A percentile compares a stretch with the other conserved stretches of the same genome.
Conservation (phyloP, 2,329 filamentous ascomycete species). For the Sphaerulina vaccinii region DNA sequence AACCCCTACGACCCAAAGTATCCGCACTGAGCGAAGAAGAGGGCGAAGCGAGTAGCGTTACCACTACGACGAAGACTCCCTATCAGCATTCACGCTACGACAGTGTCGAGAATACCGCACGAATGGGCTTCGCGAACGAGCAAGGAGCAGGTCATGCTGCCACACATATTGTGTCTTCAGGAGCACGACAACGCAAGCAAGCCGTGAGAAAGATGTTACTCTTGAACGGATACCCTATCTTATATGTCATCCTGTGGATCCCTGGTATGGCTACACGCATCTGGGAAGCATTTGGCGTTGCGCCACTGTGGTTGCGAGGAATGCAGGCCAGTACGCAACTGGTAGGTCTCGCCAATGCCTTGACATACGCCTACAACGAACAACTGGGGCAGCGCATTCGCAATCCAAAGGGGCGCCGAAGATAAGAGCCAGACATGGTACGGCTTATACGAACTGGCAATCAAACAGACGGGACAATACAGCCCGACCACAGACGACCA, state of each 20-base stretch:
- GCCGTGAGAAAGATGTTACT: slow-evolving; percentile 32
- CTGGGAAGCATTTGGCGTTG: slow-evolving; percentile 17
- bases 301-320: slow-evolving; percentile 22
- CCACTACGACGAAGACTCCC: neutral
- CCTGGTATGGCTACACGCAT: slow-evolving; percentile 34
- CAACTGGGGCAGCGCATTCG: slow-evolving; percentile 19
- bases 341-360: slow-evolving; percentile 23
- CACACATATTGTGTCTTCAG: neutral
- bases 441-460: no score
- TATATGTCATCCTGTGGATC: slow-evolving; percentile 38
- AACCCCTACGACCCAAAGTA: slow-evolving; percentile 1
- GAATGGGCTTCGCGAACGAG: neutral
- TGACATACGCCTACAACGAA: slow-evolving; percentile 25
- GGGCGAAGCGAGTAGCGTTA: slow-evolving; percentile 1
- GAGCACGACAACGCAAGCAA: slow-evolving; percentile 16
- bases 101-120: neutral
- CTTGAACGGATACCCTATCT: slow-evolving; percentile 38
- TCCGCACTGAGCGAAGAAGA: slow-evolving; percentile 6
- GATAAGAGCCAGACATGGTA: neutral
- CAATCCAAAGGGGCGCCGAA: neutral
- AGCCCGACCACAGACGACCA: no score
- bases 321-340: slow-evolving; percentile 26
- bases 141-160: neutral
- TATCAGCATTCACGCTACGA: neutral
- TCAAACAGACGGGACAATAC: no score